These are phyloP conservation scores for Geotrichum klebahnii DNA, from an alignment of 1,139 yeast genomes.

Conservation along the genomic window DNA sequence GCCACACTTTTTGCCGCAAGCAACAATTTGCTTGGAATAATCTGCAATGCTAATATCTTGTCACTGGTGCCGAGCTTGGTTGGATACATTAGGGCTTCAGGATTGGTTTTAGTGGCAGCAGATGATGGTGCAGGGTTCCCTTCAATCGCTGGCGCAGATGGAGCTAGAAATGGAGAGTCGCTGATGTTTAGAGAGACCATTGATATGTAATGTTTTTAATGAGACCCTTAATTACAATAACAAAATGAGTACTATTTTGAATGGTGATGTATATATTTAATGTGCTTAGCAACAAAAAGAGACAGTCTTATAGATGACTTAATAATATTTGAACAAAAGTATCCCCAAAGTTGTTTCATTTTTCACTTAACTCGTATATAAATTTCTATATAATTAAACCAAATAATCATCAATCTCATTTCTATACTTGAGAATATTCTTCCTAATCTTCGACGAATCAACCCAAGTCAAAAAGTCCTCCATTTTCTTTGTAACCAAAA, in stretches of 20 bases:
- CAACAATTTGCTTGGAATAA: slow-evolving; percentile 80
- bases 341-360: neutral
- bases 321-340: neutral
- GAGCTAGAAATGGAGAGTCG: slow-evolving; percentile 61
- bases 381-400: slow-evolving; percentile 10
- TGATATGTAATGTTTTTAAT: slow-evolving; percentile 47
- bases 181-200: slow-evolving; percentile 68
- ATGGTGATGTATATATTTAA: neutral
- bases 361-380: slow-evolving; percentile 5
- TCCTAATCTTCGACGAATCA: slow-evolving; percentile 87
- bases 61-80: slow-evolving; percentile 71
- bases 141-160: slow-evolving; percentile 57
- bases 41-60: slow-evolving; percentile 67
- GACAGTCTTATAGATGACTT: neutral
- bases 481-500: slow-evolving; percentile 77
- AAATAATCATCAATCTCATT: slow-evolving; percentile 52
- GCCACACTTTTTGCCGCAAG: slow-evolving; percentile 69
- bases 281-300: too few relatives aligned
- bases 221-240: neutral
- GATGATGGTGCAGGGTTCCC: slow-evolving; percentile 13
- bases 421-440: slow-evolving; percentile 81
- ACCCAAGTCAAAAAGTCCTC: slow-evolving; percentile 98
- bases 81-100: slow-evolving; percentile 72
- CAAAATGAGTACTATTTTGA: neutral
- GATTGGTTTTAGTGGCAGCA: slow-evolving; percentile 73